Base-by-base conservation (phyloP, 1,139 yeast genomes). In the Insectozyma bohioensis region DNA sequence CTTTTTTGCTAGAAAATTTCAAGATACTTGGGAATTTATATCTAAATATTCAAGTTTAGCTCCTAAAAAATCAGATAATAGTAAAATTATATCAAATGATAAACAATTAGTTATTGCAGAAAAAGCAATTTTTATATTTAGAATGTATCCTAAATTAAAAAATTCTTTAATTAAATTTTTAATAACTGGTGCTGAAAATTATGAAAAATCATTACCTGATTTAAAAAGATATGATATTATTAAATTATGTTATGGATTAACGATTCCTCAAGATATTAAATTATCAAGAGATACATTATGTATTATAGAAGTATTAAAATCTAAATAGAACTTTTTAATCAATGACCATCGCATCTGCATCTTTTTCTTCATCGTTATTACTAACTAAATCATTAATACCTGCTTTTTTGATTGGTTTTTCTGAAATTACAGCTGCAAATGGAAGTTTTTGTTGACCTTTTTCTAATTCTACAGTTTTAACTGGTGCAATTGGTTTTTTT, bases 371-470 rank as follows among this genome's bases (percentile, higher is more conserved):
- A 16, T 46, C 49, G 19, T 48, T 54, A 30, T 40, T 40, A 6
- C 50, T 44, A 25, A 63, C 61, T 29, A 67, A 52, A 41, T 65
- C 66, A 36, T 56, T 59, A 14, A 66, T 56, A 4, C 56, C 60
- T 2, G 72, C 62, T 42, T 63, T 67, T 34, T 56, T 61, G 6
- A 52, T 42, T 5, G 57, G 56, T 11, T 33, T 24, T 6, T 45
- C 43, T 11, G 43, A 23, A 30, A 42, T 31, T n/a, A n/a, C n/a
- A 31, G 43, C 20, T 30, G 45, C 36, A 13, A 34, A 30, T 30
- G 41, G 46, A 26, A 66, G 49, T 4, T 59, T 58, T 35, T 54
- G 64, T 45, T 65, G 77, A 8, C 74, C 74, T 40, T 66, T 67
- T 2, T 56, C 54, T 31, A 63, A 50, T 7, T 43, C 33, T n/a